phyloP scores from a whole-genome alignment of 345 rosid species.

The Hypericum perforatum region DNA sequence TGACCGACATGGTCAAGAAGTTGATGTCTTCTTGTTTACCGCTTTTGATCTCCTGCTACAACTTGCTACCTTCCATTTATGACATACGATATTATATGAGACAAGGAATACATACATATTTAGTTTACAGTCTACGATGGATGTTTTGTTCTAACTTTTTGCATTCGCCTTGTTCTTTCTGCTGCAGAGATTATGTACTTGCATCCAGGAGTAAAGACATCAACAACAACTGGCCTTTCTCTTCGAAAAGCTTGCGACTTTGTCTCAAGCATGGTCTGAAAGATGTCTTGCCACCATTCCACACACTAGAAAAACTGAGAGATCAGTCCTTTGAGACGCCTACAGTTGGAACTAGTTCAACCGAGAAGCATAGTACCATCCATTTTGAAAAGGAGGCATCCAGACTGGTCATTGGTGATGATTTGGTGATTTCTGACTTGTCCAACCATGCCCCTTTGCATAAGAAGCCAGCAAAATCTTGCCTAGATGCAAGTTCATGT shows the following conservation, averaged over 20 bases:
- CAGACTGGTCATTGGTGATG: slow-evolving; percentile 14
- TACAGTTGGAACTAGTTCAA: slow-evolving; percentile 25
- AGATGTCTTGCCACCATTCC: slow-evolving; percentile 83
- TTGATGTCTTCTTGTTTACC: no score
- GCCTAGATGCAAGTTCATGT: slow-evolving; percentile 30
- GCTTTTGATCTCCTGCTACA: slow-evolving; percentile 24
- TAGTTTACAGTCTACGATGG: no score
- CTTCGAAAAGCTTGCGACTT: slow-evolving; percentile 58
- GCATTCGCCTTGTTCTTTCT: slow-evolving; percentile 9
- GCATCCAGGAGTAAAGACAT: slow-evolving; percentile 62
- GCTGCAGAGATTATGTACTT: slow-evolving; percentile 83
- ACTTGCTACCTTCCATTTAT: slow-evolving; percentile 6
- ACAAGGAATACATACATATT: no score
- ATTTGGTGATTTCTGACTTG: slow-evolving; percentile 19
- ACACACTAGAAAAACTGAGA: slow-evolving; percentile 30
- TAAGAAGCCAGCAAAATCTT: slow-evolving; percentile 26
- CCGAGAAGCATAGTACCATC: slow-evolving; percentile 22
- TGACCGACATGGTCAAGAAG: no score
- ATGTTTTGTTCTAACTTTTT: no score
- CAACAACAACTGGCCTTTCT: slow-evolving; percentile 88
- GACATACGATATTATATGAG: no score
- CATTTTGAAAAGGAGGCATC: slow-evolving; percentile 20
- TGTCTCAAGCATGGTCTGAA: slow-evolving; percentile 81
- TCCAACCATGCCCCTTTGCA: slow-evolving; percentile 22
- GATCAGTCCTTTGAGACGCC: slow-evolving; percentile 28